Percentiles rank a stretch among this genome's conserved stretches.
phyloP scores from a whole-genome alignment of 1,139 yeast species.

The Candida tetrigidarum region DNA sequence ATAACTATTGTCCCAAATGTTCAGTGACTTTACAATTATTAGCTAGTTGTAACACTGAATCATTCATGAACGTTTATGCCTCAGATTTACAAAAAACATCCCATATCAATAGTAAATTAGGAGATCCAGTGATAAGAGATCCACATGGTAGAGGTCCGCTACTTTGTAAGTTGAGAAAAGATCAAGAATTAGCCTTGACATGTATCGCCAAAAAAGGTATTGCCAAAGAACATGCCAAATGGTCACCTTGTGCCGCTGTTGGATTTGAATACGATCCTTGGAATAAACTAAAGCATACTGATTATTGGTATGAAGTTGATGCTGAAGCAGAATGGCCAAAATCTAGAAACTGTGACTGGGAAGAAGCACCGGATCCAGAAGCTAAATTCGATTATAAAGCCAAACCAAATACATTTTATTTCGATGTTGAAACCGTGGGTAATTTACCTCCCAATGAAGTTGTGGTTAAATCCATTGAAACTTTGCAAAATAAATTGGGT shows the following conservation, averaged over 20 bases:
- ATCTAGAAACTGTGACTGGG: slow-evolving; percentile 90
- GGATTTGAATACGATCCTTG: slow-evolving; percentile 99
- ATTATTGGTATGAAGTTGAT: slow-evolving; percentile 93
- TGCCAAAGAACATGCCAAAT: slow-evolving; percentile 97
- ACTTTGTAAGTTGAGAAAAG: slow-evolving; percentile 88
- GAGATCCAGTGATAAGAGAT: slow-evolving; percentile 86
- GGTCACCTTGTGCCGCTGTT: slow-evolving; percentile 98
- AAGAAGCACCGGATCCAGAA: slow-evolving; percentile 90
- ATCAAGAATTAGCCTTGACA: slow-evolving; percentile 85
- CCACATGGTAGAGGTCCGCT: slow-evolving; percentile 80
- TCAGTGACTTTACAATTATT: slow-evolving; percentile 84
- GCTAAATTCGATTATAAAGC: slow-evolving; percentile 88
- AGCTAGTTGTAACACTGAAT: slow-evolving; percentile 88
- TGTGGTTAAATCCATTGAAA: slow-evolving; percentile 78
- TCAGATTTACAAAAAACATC: slow-evolving; percentile 67
- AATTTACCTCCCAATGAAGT: slow-evolving; percentile 89
- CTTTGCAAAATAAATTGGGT: slow-evolving; percentile 89
- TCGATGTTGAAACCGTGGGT: slow-evolving; percentile 94
- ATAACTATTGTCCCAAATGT: slow-evolving; percentile 95
- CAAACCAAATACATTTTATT: slow-evolving; percentile 76
- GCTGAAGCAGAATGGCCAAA: slow-evolving; percentile 93
- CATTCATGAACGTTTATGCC: slow-evolving; percentile 89
- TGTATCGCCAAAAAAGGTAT: slow-evolving; percentile 99
- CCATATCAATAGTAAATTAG: slow-evolving; percentile 56
- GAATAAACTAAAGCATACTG: slow-evolving; percentile 95